Conservation (phyloP, 805 yeast genomes). For the Saccharomycopsis capsularis region DNA sequence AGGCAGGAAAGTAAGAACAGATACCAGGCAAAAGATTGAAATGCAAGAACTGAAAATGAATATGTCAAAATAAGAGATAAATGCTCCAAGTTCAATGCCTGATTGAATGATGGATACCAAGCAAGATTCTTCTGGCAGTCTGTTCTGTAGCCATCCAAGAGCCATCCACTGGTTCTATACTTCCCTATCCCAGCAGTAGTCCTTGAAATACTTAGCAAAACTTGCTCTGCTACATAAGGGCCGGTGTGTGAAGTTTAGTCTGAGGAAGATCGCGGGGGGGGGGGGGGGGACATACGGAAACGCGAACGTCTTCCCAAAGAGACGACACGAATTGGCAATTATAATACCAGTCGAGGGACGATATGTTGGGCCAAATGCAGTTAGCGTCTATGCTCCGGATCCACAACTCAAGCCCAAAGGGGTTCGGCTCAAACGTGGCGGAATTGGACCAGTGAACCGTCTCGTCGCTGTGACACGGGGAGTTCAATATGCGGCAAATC, state of each 20-base stretch:
- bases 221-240: constrained; percentile 63
- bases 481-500: constrained; percentile 44
- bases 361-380: constrained; percentile 39
- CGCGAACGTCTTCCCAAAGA: constrained; percentile 49
- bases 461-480: constrained; percentile 21
- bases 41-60: background rate
- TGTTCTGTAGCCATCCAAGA: too few species aligned
- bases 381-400: constrained; percentile 45
- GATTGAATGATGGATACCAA: background rate
- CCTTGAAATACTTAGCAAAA: constrained; percentile 69
- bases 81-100: too few species aligned
- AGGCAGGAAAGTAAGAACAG: background rate
- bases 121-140: background rate
- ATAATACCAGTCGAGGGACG: constrained; percentile 36
- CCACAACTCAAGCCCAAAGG: constrained; percentile 82
- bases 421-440: constrained; percentile 56
- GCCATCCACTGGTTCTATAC: background rate
- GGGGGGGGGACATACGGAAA: constrained; percentile 68
- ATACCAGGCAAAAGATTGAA: background rate
- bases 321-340: constrained; percentile 32
- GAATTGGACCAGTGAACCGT: constrained; percentile 38
- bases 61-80: background rate
- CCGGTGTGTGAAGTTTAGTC: constrained; percentile 51
- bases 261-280: constrained; percentile 43
- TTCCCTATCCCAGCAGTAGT: constrained; percentile 59